A percentile compares a stretch with the other conserved stretches of the same genome.
Conservation (phyloP, 2,329 filamentous ascomycete genomes). For the Alternaria triticina region DNA sequence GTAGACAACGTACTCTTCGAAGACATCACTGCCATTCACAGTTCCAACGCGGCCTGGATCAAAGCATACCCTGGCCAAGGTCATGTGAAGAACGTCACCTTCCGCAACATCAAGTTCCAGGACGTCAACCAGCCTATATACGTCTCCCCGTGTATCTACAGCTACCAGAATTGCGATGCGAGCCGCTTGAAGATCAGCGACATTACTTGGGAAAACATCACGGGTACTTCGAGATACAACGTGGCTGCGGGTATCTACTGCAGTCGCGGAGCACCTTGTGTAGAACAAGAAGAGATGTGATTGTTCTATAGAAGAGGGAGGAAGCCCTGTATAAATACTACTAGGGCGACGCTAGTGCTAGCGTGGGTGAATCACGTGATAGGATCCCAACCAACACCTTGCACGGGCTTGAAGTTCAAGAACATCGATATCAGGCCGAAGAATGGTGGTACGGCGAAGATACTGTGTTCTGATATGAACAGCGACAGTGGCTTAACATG, state of each 20-base stretch:
- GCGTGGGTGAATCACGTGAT: no score
- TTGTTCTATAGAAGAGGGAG: neutral
- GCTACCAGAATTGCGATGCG: constrained; percentile 29
- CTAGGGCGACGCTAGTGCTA: no score
- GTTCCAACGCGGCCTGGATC: constrained; percentile 39
- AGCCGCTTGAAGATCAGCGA: constrained; percentile 51
- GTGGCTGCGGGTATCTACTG: constrained; percentile 56
- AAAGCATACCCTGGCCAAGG: constrained; percentile 48
- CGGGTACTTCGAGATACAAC: constrained; percentile 52
- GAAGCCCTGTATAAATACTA: neutral
- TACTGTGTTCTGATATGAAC: constrained; percentile 37
- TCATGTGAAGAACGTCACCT: constrained; percentile 54
- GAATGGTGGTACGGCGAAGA: constrained; percentile 27
- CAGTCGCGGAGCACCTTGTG: constrained; percentile 37
- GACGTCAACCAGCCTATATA: constrained; percentile 59
- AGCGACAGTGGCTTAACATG: constrained; percentile 32
- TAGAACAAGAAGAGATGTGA: neutral
- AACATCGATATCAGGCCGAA: constrained; percentile 54
- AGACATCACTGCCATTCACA: constrained; percentile 36
- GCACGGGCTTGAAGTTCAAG: constrained; percentile 55
- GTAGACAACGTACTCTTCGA: constrained; percentile 58
- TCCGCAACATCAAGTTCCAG: constrained; percentile 46
- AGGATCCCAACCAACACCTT: constrained; percentile 20
- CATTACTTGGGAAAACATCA: constrained; percentile 59
- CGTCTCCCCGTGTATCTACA: constrained; percentile 56